phyloP scores from a whole-genome alignment of 2,329 filamentous ascomycete species.

The Colletotrichum incanum region DNA sequence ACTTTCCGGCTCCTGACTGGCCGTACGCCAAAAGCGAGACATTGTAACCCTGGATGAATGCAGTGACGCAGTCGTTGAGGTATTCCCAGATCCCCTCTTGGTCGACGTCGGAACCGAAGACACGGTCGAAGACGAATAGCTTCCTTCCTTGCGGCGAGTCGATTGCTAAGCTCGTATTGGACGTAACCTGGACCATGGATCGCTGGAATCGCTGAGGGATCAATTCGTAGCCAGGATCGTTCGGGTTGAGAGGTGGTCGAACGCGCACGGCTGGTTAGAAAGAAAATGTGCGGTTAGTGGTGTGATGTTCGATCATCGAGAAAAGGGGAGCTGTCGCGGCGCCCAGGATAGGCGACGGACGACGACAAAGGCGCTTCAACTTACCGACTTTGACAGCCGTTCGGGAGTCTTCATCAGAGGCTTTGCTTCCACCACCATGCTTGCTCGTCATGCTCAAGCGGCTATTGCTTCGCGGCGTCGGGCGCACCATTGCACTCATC shows the following conservation, averaged over 20 bases:
- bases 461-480: conserved; percentile 82
- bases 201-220: conserved; percentile 96
- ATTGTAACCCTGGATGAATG: conserved; percentile 97
- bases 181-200: conserved; percentile 91
- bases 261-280: conserved; percentile 85
- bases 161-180: conserved; percentile 87
- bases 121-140: conserved; percentile 95
- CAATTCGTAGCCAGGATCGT: conserved; percentile 93
- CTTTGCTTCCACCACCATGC: conserved; percentile 81
- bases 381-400: conserved; percentile 97
- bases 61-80: conserved; percentile 87
- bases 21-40: conserved; percentile 97
- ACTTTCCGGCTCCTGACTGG: conserved; percentile 97
- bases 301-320: conserved; percentile 12
- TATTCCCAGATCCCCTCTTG: conserved; percentile 98
- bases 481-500: conserved; percentile 84
- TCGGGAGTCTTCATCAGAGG: conserved; percentile 90
- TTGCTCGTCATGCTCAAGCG: conserved; percentile 89
- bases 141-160: conserved; percentile 95
- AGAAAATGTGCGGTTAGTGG: conserved; percentile 34
- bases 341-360: conserved; percentile 9
- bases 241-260: conserved; percentile 85
- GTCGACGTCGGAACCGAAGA: conserved; percentile 86
- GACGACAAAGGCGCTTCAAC: conserved; percentile 57
- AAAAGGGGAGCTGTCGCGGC: conserved; percentile 32